phyloP scores from a whole-genome alignment of 2,329 filamentous ascomycete genomes.

The Catunica adiposa region DNA sequence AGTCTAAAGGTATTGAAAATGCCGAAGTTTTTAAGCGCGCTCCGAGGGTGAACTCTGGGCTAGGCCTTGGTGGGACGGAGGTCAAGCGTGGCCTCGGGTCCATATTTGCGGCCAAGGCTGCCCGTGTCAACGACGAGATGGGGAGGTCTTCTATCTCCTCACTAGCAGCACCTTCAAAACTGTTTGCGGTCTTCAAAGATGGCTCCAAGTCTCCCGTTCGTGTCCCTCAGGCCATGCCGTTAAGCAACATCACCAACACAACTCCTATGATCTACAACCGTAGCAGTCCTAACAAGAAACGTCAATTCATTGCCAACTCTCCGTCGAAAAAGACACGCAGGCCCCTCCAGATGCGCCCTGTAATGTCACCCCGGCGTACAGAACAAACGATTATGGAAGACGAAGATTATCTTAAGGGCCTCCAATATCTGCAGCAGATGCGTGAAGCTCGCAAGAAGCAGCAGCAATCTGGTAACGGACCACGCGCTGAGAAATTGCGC shows the following conservation, averaged over 20 bases:
- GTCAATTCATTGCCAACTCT: constrained; percentile 7
- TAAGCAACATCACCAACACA: constrained; percentile 7
- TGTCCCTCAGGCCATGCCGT: constrained; percentile 16
- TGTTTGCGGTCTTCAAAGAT: constrained; percentile 77
- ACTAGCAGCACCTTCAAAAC: constrained; percentile 49
- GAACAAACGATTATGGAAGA: constrained; percentile 45
- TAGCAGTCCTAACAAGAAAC: constrained; percentile 8
- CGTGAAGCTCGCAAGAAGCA: constrained; percentile 6
- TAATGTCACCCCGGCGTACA: background rate
- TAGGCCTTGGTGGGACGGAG: constrained; percentile 18
- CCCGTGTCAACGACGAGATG: background rate
- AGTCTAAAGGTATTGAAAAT: constrained; percentile 89
- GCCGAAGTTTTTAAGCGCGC: constrained; percentile 74
- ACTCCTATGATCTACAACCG: constrained; percentile 1
- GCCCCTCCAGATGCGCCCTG: constrained; percentile 1
- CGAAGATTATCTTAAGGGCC: constrained; percentile 61
- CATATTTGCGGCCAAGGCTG: constrained; percentile 32
- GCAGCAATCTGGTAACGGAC: background rate
- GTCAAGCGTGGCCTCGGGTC: constrained; percentile 49
- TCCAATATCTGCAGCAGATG: constrained; percentile 71
- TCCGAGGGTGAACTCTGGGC: constrained; percentile 34
- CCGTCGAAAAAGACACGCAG: constrained; percentile 9
- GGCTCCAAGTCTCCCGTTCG: constrained; percentile 28
- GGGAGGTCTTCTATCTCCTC: constrained; percentile 14
- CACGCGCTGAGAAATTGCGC: constrained; percentile 5